phyloP scores from a whole-genome alignment of 345 rosid genomes.

The Clausena lansium region DNA sequence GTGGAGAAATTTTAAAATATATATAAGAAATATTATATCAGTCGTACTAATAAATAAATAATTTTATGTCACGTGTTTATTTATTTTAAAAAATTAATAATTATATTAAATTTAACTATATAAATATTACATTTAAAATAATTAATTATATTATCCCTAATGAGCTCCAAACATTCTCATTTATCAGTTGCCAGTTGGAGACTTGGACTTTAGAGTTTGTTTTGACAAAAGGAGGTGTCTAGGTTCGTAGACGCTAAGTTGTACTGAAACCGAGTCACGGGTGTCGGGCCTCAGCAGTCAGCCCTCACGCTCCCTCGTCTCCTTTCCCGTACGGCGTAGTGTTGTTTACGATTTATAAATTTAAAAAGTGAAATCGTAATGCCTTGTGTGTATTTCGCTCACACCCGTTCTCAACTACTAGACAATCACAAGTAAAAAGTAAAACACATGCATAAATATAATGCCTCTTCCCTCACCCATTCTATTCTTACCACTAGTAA shows the following conservation, averaged over 20 bases:
- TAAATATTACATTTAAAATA: no score
- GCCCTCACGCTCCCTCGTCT: conserved; percentile 22
- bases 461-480: no score
- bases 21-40: no score
- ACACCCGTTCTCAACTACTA: neutral
- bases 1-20: no score
- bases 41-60: no score
- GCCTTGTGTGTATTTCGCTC: neutral
- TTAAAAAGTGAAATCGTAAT: neutral
- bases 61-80: no score
- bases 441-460: no score
- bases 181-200: neutral
- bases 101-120: no score
- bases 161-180: no score
- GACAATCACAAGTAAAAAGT: neutral
- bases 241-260: conserved; percentile 37
- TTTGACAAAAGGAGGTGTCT: conserved; percentile 18
- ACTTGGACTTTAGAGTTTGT: neutral
- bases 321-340: conserved; percentile 23
- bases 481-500: no score
- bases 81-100: no score
- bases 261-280: conserved; percentile 33
- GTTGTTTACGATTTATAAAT: neutral
- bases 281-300: conserved; percentile 15
- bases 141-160: no score